Percentiles rank a stretch among this genome's conserved stretches.
Conservation (phyloP, 202 grass and related monocot genomes). For the Panicum virgatum region DNA sequence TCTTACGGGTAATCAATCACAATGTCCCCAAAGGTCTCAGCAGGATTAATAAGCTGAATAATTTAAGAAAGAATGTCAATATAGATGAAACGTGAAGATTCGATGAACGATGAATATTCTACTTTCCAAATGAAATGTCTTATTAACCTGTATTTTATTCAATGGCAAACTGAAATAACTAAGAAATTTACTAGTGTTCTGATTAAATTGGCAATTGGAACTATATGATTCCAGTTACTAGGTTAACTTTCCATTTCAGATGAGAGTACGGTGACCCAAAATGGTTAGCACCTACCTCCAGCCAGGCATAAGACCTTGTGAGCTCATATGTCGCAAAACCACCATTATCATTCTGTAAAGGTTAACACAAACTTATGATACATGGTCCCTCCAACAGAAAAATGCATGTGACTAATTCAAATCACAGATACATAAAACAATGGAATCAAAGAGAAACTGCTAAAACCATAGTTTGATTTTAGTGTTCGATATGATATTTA, state of each 20-base stretch:
- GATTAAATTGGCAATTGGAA: background rate
- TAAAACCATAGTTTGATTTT: conserved; percentile 27
- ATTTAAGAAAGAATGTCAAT: conserved; percentile 36
- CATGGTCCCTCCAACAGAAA: background rate
- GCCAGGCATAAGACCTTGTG: conserved; percentile 83
- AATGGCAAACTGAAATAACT: background rate
- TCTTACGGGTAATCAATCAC: conserved; percentile 98
- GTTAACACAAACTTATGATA: conserved; percentile 31
- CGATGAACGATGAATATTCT: conserved; percentile 12
- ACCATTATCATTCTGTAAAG: conserved; percentile 78
- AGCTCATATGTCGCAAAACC: conserved; percentile 91
- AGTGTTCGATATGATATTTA: background rate
- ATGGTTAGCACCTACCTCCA: conserved; percentile 61
- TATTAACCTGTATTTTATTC: background rate
- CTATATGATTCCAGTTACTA: conserved; percentile 10
- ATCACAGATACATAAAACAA: background rate
- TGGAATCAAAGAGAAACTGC: conserved; percentile 25
- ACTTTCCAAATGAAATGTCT: conserved; percentile 10
- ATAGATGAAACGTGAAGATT: conserved; percentile 19
- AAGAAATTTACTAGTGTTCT: background rate
- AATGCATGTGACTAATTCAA: conserved; percentile 19
- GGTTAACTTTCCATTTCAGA: background rate
- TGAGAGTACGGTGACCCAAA: background rate
- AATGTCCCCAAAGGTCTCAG: conserved; percentile 87
- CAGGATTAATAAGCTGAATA: conserved; percentile 84